These are phyloP conservation scores for Zizania palustris DNA, from an alignment of 202 grass and related monocot species.

Conservation along the genomic window DNA sequence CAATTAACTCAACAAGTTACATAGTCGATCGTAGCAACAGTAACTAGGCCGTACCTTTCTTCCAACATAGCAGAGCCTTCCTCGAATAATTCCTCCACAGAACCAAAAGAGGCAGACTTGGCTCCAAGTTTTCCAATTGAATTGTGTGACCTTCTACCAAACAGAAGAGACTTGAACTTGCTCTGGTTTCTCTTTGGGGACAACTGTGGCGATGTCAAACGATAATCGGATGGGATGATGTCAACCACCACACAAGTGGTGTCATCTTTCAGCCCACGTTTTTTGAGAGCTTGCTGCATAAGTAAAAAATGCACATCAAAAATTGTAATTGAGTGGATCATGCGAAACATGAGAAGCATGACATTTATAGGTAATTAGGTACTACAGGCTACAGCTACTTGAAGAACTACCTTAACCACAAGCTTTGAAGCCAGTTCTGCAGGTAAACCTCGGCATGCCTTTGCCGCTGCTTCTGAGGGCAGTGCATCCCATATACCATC, in stretches of 20 bases:
- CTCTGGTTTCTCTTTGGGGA: slow-evolving; percentile 84
- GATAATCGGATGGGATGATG: slow-evolving; percentile 71
- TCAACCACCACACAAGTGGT: slow-evolving; percentile 97
- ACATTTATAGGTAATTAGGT: neutral
- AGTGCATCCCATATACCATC: slow-evolving; percentile 99
- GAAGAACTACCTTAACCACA: slow-evolving; percentile 79
- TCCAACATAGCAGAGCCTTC: slow-evolving; percentile 96
- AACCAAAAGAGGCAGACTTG: slow-evolving; percentile 68
- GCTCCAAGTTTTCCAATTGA: slow-evolving; percentile 58
- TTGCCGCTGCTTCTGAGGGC: slow-evolving; percentile 74
- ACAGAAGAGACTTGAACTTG: slow-evolving; percentile 75
- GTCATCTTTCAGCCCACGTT: slow-evolving; percentile 92
- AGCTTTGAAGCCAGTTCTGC: slow-evolving; percentile 86
- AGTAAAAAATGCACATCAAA: slow-evolving; percentile 23
- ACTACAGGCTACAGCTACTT: neutral
- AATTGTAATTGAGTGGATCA: neutral
- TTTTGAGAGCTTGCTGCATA: slow-evolving; percentile 86
- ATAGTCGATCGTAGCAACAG: neutral
- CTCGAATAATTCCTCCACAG: slow-evolving; percentile 92
- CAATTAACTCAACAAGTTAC: neutral
- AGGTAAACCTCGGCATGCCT: slow-evolving; percentile 76
- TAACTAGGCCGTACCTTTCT: slow-evolving; percentile 63
- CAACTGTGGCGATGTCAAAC: slow-evolving; percentile 53
- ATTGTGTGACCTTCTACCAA: slow-evolving; percentile 66
- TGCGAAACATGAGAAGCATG: neutral